Percentiles rank a stretch among this genome's conserved stretches.
phyloP scores from a whole-genome alignment of 495 filamentous ascomycete genomes.

The Hypoxylon rickii region DNA sequence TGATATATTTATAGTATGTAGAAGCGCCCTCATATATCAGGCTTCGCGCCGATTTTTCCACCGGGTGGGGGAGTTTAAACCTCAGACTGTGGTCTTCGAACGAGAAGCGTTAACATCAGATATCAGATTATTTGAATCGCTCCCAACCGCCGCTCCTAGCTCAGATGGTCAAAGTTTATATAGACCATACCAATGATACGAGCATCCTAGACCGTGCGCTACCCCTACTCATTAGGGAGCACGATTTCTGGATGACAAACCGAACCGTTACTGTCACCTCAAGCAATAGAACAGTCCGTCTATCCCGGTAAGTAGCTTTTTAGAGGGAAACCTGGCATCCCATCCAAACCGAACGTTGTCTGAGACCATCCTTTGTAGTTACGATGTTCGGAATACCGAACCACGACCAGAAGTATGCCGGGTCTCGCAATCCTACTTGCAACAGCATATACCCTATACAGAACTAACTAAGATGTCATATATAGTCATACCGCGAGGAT shows the following conservation, averaged over 20 bases:
- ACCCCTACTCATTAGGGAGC: constrained; percentile 54
- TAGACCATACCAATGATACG: constrained; percentile 56
- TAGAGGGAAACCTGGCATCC: not conserved
- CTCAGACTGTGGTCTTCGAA: no score
- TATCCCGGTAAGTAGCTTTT: constrained; percentile 43
- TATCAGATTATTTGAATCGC: constrained; percentile 50
- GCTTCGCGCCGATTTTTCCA: no score
- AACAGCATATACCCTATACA: no score
- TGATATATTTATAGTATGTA: constrained; percentile 22
- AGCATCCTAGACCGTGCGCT: constrained; percentile 50
- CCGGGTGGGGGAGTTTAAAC: no score
- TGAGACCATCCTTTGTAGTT: constrained; percentile 41
- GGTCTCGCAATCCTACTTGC: no score
- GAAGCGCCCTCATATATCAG: not conserved
- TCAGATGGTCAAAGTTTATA: constrained; percentile 53
- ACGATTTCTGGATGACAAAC: constrained; percentile 52
- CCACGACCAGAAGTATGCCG: constrained; percentile 48
- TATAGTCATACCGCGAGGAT: constrained; percentile 53
- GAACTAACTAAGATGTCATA: no score
- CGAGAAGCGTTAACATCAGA: not conserved
- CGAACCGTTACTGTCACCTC: constrained; percentile 44
- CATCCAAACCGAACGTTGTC: not conserved
- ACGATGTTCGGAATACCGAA: constrained; percentile 52
- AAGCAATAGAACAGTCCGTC: constrained; percentile 42
- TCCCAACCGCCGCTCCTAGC: constrained; percentile 56